Base-by-base conservation (phyloP, 805 yeast genomes). In the Pichia ethanolica region DNA sequence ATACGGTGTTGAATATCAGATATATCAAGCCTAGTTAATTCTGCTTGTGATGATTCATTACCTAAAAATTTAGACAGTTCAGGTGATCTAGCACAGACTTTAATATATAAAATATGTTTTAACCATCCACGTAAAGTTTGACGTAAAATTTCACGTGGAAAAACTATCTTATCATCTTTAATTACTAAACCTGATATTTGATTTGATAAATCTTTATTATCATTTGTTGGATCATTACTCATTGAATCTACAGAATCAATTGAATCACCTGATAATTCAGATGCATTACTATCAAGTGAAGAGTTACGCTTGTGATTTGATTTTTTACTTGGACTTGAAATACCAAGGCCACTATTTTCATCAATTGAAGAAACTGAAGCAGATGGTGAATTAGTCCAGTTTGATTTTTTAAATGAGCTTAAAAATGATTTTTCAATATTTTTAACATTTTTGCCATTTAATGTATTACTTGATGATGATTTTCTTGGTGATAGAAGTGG, bases 81-180 rank as follows among this genome's bases (percentile, higher is more conserved):
- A 0, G 71, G 67, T 38, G 82, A 76, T 45, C 75, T 73, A 1
- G 81, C 70, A 0, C 88, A 73, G 42, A 79, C 83, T 6, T 78
- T 72, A 41, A 78, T 75, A 35, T 74, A 68, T 9, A 77, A 59
- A 14, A 90, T 64, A 1, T 73, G 63, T 32, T 74, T 70, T 44
- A 91, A 59, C 59, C 86, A 91, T 0, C 89, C 86, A 43, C 97
- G 72, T 42, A 91, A 71, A 0, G 95, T 78, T 9, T 89, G 72
- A 40, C 98, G 71, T 56, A 88, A 75, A 55, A 81, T 82, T 63
- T 91, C 98, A 32, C 95, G 74, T 3, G 81, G 77, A 33, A 86
- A 70, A 36, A 61, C 64, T 37, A 54, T 35, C 28, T 51, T 53
- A 20, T 54, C 51, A 20, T 34, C 33, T 36, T 28, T 35, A 7